A percentile compares a stretch with the other conserved stretches of the same genome.
Conservation (phyloP, 305 asterid genomes). For the Fraxinus latifolia region DNA sequence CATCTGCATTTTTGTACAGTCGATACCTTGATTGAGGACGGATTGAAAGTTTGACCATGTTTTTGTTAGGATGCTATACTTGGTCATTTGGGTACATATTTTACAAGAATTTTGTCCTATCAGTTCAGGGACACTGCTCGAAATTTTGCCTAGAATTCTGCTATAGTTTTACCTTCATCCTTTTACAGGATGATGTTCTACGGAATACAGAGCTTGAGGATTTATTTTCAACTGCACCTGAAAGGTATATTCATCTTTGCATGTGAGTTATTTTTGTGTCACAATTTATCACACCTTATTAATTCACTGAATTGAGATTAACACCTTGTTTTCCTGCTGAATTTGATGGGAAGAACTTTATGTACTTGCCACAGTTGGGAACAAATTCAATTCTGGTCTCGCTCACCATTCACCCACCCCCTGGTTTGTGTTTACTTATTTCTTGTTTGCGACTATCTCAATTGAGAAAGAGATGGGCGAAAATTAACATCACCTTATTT, state of each 20-base stretch:
- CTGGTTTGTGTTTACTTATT: background rate
- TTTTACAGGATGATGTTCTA: slow-evolving; percentile 85
- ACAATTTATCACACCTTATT: slow-evolving; percentile 1
- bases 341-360: slow-evolving; percentile 2
- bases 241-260: slow-evolving; percentile 51
- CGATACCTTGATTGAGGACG: slow-evolving; percentile 1
- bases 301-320: background rate
- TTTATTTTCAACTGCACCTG: slow-evolving; percentile 93
- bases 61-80: slow-evolving; percentile 9
- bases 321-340: slow-evolving; percentile 20
- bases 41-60: slow-evolving; percentile 4
- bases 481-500: background rate
- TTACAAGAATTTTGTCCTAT: background rate
- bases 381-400: background rate
- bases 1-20: background rate
- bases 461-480: background rate
- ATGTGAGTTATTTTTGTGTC: slow-evolving; percentile 2
- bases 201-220: slow-evolving; percentile 77
- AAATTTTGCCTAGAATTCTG: slow-evolving; percentile 5
- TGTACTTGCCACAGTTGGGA: background rate
- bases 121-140: slow-evolving; percentile 9
- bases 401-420: background rate
- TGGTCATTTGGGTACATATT: slow-evolving; percentile 1
- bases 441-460: background rate
- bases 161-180: slow-evolving; percentile 25